Evolutionary conservation across 331 rosid genomes (phyloP).

Genomic region (Cucumis variabilis): DNA sequence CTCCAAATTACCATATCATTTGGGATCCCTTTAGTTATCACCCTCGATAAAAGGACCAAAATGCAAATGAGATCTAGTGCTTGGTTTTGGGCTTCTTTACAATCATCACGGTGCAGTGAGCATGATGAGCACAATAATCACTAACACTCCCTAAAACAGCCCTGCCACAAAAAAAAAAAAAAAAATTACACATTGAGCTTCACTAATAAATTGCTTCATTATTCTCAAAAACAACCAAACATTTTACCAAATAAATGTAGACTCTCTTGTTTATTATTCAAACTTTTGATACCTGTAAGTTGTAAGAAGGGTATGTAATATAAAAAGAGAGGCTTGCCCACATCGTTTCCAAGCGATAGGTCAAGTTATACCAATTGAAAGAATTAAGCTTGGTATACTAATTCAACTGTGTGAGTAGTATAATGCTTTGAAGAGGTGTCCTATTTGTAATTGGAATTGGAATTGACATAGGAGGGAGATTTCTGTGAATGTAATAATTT

Average conservation of each 20-base stretch:
- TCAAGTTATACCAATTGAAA: no score
- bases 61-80: slow-evolving; percentile 38
- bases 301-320: not conserved
- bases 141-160: slow-evolving; percentile 80
- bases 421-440: no score
- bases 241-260: not conserved
- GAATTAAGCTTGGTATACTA: no score
- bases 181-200: not conserved
- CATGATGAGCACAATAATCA: slow-evolving; percentile 78
- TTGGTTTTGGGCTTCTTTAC: slow-evolving; percentile 74
- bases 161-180: slow-evolving; percentile 45
- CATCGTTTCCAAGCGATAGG: no score
- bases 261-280: not conserved
- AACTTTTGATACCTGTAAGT: not conserved
- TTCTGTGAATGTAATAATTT: no score
- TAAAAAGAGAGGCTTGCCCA: no score
- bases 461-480: no score
- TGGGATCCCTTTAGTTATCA: not conserved
- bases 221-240: not conserved
- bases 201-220: not conserved
- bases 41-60: not conserved
- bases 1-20: not conserved
- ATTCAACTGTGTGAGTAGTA: no score
- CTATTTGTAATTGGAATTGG: no score
- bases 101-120: slow-evolving; percentile 74